Base-by-base conservation (phyloP, 139 green algal genomes). In the Closterium sp. region DNA sequence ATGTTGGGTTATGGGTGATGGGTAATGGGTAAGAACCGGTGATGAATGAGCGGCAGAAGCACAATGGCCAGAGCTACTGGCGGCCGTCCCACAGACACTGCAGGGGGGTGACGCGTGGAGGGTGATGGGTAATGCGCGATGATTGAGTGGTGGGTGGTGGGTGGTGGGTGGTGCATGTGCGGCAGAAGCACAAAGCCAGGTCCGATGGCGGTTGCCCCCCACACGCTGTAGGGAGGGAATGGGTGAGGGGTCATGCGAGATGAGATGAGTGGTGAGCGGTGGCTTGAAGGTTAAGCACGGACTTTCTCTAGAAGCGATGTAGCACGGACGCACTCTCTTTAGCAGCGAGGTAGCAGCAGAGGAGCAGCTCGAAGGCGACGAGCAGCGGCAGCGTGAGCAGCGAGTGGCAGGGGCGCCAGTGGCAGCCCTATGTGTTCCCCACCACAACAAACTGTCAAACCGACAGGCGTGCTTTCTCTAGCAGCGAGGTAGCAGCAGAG, bases 401-500 rank as follows among this genome's bases (percentile, higher is more conserved):
- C 31, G 81, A 34, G 85, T 92, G 89, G 31, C 89, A 89, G 21
- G 81, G 89, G n/a, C n/a, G n/a, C n/a, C n/a, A n/a, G n/a, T n/a
- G n/a, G n/a, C n/a, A n/a, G n/a, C n/a, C n/a, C n/a, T n/a, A n/a
- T n/a, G n/a, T n/a, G n/a, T n/a, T n/a, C n/a, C n/a, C n/a, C n/a
- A n/a, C n/a, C n/a, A n/a, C n/a, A n/a, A n/a, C n/a, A n/a, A n/a
- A n/a, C n/a, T n/a, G n/a, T n/a, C n/a, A n/a, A 83, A 83, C 10
- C 12, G 12, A 83, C 64, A n/a, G n/a, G 31, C 81, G 35, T 33
- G 88, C 88, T 69, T 43, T 91, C 88, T 25, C 12, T 30, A 25
- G 89, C 89, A 33, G 76, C 89, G 30, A 92, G 83, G 89, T 89
- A 89, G 89, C 89, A 92, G 89, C 89, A 92, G 83, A 92, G 89